Evolutionary conservation across 73 alveolate genomes (phyloP).

Genomic region (Stentor roeselii): DNA sequence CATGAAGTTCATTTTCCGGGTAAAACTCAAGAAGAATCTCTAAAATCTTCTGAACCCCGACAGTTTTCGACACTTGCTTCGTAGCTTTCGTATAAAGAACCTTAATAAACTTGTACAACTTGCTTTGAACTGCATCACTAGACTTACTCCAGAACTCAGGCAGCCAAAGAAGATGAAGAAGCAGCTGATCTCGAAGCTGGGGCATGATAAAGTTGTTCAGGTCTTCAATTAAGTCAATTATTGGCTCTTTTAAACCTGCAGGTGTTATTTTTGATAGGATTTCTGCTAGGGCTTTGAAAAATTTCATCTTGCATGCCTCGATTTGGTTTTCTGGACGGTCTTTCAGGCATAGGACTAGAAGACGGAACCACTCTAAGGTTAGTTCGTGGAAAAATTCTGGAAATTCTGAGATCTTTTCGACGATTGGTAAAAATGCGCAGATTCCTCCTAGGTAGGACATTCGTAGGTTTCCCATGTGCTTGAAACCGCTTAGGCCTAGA

Average conservation of each 20-base stretch:
- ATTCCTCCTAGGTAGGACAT: slow-evolving; percentile 11
- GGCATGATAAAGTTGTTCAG: slow-evolving; percentile 2
- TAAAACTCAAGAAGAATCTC: neutral
- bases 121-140: neutral
- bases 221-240: neutral
- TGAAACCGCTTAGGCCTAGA: slow-evolving; percentile 1
- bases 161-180: slow-evolving; percentile 5
- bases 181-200: slow-evolving; percentile 4
- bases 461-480: neutral
- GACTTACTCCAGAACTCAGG: slow-evolving; percentile 11
- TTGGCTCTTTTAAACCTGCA: neutral
- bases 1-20: neutral
- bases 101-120: neutral
- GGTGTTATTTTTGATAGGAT: neutral
- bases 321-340: slow-evolving; percentile 22
- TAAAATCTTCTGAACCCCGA: neutral
- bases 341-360: neutral
- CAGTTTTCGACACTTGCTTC: neutral
- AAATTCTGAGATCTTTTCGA: neutral
- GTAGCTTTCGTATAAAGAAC: slow-evolving; percentile 15
- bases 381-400: neutral
- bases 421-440: slow-evolving; percentile 18
- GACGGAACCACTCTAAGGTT: neutral
- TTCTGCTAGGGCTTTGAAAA: slow-evolving; percentile 2
- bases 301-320: slow-evolving; percentile 12